Percentiles rank a stretch among this genome's conserved stretches.
These are phyloP conservation scores for Yamagishiella unicocca DNA, from an alignment of 139 green algal species.

Conservation along the genomic window DNA sequence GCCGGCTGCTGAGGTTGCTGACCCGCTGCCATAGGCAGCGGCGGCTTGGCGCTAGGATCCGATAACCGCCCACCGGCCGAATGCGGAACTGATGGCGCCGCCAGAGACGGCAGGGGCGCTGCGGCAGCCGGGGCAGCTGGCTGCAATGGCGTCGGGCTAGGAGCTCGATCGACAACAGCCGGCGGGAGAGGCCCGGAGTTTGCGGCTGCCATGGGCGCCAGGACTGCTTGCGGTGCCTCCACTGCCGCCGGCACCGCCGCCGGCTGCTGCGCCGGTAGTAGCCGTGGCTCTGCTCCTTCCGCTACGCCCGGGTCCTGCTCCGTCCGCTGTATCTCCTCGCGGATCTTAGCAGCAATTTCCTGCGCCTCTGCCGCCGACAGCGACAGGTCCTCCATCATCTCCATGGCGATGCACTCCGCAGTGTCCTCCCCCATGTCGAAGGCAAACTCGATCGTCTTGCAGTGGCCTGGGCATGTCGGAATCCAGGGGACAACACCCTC, in stretches of 20 bases:
- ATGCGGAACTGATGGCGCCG: neutral
- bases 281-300: too few relatives aligned
- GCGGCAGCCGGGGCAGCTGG: neutral
- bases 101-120: neutral
- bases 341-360: slow-evolving; percentile 73
- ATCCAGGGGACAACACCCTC: too few relatives aligned
- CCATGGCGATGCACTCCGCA: slow-evolving; percentile 85
- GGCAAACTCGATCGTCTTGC: slow-evolving; percentile 94
- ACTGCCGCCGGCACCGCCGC: neutral
- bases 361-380: slow-evolving; percentile 78
- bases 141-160: neutral
- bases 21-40: neutral
- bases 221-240: neutral
- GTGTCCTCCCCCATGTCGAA: slow-evolving; percentile 93
- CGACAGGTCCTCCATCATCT: slow-evolving; percentile 96
- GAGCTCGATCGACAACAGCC: too few relatives aligned
- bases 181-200: too few relatives aligned
- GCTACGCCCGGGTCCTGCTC: neutral
- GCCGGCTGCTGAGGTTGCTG: neutral
- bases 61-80: neutral
- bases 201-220: too few relatives aligned
- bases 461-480: slow-evolving; percentile 38
- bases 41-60: slow-evolving; percentile 13
- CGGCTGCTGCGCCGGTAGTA: too few relatives aligned
- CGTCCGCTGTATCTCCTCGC: slow-evolving; percentile 62